Evolutionary conservation across 1,139 yeast species (phyloP), one percentile per base, ranked within the genome.

Genomic region (Yamadazyma kanchanaburiensis): DNA sequence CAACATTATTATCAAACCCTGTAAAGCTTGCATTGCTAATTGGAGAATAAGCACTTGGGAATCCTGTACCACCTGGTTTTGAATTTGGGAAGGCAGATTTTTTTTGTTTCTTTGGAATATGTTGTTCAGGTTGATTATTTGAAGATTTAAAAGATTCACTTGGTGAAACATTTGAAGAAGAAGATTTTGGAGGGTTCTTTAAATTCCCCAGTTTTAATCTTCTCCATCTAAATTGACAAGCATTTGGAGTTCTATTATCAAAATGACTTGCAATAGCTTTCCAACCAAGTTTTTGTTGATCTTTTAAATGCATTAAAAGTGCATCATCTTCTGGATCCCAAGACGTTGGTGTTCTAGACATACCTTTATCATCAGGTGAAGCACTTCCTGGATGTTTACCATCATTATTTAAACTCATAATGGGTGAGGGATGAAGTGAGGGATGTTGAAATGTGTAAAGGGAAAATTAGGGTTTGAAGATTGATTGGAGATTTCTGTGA

Each of bases 151-250:
- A 13, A 21, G 37, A 37, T 14, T 33, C 30, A 28, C 25, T 32
- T 11, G 32, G 23, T n/a, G 37, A 24, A 11, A 42, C 37, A 27
- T 45, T 38, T 18, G 20, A 18, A 17, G 58, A 46, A 15, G 60
- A 67, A 28, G 69, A 62, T 40, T 70, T 70, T 4, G 80, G 76
- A 6, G 74, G 73, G 42, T 67, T 67, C 54, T 78, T 79, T 45
- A 78, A 58, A 42, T 76, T 75, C 1, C 85, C 85, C 9, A 77
- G 70, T 52, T 77, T 75, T 36, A 83, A 64, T 36, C 89, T 56
- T 55, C 89, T 69, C 89, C 89, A 81, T 48, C 89, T 67, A 46
- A 81, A 81, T 54, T 81, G 89, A 43, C 88, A 81, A 4, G 88
- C 88, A 47, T 81, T 81, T 23, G 87, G 84, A 1, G 88, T 81